phyloP scores from a whole-genome alignment of 805 yeast genomes.

The Candida nitratophila region DNA sequence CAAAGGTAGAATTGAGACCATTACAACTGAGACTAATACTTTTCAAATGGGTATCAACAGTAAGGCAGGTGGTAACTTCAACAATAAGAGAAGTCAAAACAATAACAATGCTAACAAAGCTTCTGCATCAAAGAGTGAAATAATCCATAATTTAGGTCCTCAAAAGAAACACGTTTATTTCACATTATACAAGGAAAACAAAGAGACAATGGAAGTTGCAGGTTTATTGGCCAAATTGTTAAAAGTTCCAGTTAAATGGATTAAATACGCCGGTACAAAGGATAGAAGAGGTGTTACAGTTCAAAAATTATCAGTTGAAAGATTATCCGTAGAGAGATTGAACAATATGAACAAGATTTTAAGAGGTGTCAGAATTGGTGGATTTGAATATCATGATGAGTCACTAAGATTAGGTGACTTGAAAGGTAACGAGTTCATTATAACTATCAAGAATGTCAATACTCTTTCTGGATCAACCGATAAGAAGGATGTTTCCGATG shows the following conservation, averaged over 20 bases:
- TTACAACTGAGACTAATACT: conserved; percentile 62
- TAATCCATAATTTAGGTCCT: conserved; percentile 71
- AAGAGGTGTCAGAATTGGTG: conserved; percentile 74
- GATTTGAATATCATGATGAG: conserved; percentile 58
- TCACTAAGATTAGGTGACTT: conserved; percentile 75
- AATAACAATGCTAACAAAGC: conserved; percentile 23
- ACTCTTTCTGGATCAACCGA: conserved; percentile 17
- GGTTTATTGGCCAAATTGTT: conserved; percentile 64
- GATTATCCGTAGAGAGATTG: conserved; percentile 67
- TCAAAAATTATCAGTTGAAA: conserved; percentile 66
- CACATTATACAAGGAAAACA: conserved; percentile 84
- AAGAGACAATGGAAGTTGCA: conserved; percentile 96
- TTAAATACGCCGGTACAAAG: conserved; percentile 91
- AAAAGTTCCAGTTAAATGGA: conserved; percentile 60
- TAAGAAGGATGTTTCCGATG: conserved; percentile 29
- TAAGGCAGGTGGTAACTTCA: conserved; percentile 11
- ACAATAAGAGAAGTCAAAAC: conserved; percentile 23
- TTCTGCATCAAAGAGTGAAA: conserved; percentile 33
- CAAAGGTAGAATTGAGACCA: conserved; percentile 67
- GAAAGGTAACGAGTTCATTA: conserved; percentile 80
- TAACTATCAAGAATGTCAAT: conserved; percentile 72
- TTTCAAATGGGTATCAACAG: conserved; percentile 56
- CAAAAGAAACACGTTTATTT: conserved; percentile 64
- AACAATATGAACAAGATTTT: conserved; percentile 69
- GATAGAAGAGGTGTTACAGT: conserved; percentile 95